Percentiles rank a stretch among this genome's conserved stretches.
phyloP scores from a whole-genome alignment of 139 green algal genomes.

The Ulvella scutata region DNA sequence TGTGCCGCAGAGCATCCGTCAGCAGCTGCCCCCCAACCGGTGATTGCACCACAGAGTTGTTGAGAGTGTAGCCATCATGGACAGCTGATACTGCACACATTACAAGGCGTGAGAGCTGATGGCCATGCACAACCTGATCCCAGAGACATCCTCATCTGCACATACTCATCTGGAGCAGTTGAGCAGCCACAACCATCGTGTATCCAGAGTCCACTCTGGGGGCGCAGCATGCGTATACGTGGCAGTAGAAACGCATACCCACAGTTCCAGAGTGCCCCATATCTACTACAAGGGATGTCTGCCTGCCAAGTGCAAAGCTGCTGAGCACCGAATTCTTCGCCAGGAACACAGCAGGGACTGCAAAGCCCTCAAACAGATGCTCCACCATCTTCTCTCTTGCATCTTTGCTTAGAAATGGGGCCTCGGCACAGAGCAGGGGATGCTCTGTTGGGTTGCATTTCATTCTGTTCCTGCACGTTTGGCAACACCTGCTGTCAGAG shows the following conservation, averaged over 20 bases:
- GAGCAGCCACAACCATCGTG: too few relatives aligned
- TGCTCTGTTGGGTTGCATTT: conserved; percentile 60
- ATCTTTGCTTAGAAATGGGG: conserved; percentile 40
- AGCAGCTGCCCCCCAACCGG: conserved; percentile 61
- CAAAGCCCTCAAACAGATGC: conserved; percentile 77
- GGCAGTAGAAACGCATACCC: conserved; percentile 32
- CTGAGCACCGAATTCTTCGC: conserved; percentile 73
- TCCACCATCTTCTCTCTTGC: conserved; percentile 58
- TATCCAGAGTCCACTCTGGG: too few relatives aligned
- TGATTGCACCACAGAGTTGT: conserved; percentile 49
- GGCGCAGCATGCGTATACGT: background rate
- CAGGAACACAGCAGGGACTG: conserved; percentile 71
- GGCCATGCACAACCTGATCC: too few relatives aligned
- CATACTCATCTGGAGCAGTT: too few relatives aligned
- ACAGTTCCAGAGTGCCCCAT: conserved; percentile 44
- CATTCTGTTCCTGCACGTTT: conserved; percentile 68
- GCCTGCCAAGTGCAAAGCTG: conserved; percentile 68
- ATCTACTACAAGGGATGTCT: conserved; percentile 85
- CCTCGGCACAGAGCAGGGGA: conserved; percentile 80
- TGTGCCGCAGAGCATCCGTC: conserved; percentile 33
- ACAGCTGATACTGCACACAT: conserved; percentile 66
- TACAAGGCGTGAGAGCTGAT: too few relatives aligned
- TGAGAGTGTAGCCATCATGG: conserved; percentile 82
- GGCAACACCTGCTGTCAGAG: too few relatives aligned
- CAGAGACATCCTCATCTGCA: too few relatives aligned